Evolutionary conservation across 306 rosid species (phyloP).

Genomic region (Sphenostylis stenocarpa): DNA sequence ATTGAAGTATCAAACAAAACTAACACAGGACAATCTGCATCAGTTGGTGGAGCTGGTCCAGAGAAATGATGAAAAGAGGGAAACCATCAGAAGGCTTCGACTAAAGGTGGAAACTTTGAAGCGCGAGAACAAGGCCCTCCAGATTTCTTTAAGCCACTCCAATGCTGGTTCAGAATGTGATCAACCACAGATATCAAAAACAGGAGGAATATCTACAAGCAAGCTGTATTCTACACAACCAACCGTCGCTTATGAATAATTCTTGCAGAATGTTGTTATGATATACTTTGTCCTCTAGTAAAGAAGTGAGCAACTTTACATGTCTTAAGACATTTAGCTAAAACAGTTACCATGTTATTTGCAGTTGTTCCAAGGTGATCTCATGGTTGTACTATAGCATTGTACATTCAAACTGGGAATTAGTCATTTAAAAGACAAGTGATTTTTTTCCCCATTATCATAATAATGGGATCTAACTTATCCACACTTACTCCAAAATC

Average conservation of each 20-base stretch:
- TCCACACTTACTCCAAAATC: slow-evolving; percentile 9
- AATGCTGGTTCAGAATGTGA: slow-evolving; percentile 36
- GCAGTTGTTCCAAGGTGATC: slow-evolving; percentile 12
- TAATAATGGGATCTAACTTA: slow-evolving; percentile 17
- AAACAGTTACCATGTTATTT: slow-evolving; percentile 14
- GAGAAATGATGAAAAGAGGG: slow-evolving; percentile 62
- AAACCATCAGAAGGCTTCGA: slow-evolving; percentile 52
- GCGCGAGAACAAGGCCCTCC: slow-evolving; percentile 46
- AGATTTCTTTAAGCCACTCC: slow-evolving; percentile 39
- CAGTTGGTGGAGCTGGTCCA: slow-evolving; percentile 48
- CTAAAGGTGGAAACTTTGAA: slow-evolving; percentile 45
- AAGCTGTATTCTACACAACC: slow-evolving; percentile 24
- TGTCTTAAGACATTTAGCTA: not conserved
- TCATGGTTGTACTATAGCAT: not conserved
- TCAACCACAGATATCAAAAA: slow-evolving; percentile 36
- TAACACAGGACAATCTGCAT: slow-evolving; percentile 47
- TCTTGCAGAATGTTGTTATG: slow-evolving; percentile 11
- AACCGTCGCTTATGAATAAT: not conserved
- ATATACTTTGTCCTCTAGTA: slow-evolving; percentile 5
- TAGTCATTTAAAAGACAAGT: slow-evolving; percentile 14
- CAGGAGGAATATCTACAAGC: slow-evolving; percentile 28
- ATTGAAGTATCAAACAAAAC: slow-evolving; percentile 40
- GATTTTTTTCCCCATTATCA: not conserved
- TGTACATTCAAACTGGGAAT: slow-evolving; percentile 18
- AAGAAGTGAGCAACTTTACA: slow-evolving; percentile 23